phyloP scores from a whole-genome alignment of 306 rosid species.

The Hippophae gyantsensis region DNA sequence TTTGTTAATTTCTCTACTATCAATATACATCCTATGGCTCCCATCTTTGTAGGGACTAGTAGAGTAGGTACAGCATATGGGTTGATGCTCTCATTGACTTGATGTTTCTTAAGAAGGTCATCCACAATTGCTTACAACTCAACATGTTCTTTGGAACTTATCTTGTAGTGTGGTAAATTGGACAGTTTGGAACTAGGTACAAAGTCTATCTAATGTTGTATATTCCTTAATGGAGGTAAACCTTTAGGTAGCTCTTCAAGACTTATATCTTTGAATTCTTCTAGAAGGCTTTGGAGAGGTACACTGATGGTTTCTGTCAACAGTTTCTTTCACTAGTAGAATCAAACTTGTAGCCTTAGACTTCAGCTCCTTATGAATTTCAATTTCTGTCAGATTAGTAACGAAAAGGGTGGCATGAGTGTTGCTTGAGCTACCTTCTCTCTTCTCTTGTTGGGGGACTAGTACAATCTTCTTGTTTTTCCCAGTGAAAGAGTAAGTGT shows the following conservation, averaged over 20 bases:
- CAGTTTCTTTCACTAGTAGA: background rate
- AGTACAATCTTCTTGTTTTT: background rate
- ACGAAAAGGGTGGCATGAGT: background rate
- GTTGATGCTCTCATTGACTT: background rate
- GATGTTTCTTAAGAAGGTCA: background rate
- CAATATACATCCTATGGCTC: background rate
- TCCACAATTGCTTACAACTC: background rate
- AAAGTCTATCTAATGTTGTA: background rate
- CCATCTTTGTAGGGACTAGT: background rate
- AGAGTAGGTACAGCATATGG: background rate
- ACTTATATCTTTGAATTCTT: background rate
- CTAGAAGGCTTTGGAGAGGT: background rate
- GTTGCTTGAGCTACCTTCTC: background rate
- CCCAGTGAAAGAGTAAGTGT: background rate
- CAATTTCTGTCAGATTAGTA: too few species aligned
- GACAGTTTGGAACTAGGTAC: background rate
- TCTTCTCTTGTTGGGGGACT: background rate
- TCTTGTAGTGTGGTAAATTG: background rate
- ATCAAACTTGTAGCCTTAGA: background rate
- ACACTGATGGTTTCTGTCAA: background rate
- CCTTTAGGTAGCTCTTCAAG: background rate
- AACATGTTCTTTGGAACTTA: background rate
- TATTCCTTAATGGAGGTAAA: background rate
- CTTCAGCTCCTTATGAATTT: too few species aligned
- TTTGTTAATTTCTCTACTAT: background rate